Evolutionary conservation across 2,329 filamentous ascomycete genomes (phyloP), one percentile per base, ranked within the genome.

Genomic region (Ceratocystis harringtonii): DNA sequence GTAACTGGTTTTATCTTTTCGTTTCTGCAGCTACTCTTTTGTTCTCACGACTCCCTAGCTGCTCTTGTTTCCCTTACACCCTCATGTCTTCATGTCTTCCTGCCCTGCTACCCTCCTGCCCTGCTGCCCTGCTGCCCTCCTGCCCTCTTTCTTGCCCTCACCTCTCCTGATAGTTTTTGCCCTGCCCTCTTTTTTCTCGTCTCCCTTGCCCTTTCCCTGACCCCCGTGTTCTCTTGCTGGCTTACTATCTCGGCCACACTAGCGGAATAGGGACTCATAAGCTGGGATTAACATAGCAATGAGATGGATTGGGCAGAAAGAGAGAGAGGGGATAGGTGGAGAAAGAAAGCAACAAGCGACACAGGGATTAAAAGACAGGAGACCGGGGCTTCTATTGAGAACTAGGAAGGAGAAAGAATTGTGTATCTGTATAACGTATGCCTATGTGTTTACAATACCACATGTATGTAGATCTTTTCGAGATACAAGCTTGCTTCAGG

Each of bases 261-360:
- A 57, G 52, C 52, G 52, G 52, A 57, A 57, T 57, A 57, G 28
- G 52, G 52, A 32, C 52, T 57, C 28, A 57, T 30, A 57, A 57
- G 52, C 52, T 50, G 48, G 48, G 48, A 50, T 50, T 25, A 19
- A 22, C 19, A 50, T 19, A 6, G 48, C 22, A 50, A 50, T 50
- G n/a, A 22, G 48, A 50, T 50, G 48, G n/a, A 50, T 50, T 50
- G 19, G 48, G 48, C 6, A 22, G 48, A 22, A 12, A 22, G 48
- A 50, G 19, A 19, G 19, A 50, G 15, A 22, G 48, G 48, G 48
- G 48, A 50, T 50, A n/a, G 48, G 19, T 41, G 22, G 22, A 32
- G 28, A 30, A 57, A 6, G 19, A 17, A 57, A 30, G 15, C 52
- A 15, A 32, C 12, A 32, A 57, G 8, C 5, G 15, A n/a, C 30